These are phyloP conservation scores for Malassezia furfur DNA, from an alignment of 1,284 basidiomycete genomes.

Conservation along the genomic window DNA sequence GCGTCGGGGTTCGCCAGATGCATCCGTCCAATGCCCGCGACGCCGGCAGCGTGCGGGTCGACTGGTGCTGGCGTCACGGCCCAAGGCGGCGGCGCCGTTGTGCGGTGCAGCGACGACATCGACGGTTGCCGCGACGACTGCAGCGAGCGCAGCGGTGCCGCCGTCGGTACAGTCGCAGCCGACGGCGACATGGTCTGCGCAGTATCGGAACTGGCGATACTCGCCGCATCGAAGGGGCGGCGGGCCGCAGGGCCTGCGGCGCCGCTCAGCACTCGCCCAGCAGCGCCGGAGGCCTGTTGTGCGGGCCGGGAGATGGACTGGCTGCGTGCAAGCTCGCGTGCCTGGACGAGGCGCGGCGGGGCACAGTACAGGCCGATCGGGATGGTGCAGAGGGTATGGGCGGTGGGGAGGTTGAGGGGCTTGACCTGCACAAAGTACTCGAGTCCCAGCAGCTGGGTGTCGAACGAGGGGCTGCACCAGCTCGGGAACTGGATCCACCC, in stretches of 20 bases:
- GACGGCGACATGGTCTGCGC: neutral
- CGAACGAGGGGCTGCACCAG: conserved; percentile 30
- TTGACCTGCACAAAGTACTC: conserved; percentile 36
- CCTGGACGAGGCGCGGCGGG: conserved; percentile 12
- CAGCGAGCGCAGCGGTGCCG: neutral
- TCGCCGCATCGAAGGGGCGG: neutral
- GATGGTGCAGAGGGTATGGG: neutral
- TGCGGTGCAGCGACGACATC: neutral
- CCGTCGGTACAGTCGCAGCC: neutral
- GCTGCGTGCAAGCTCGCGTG: neutral
- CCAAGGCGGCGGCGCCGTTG: neutral
- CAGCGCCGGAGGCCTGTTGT: neutral
- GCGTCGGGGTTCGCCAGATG: neutral
- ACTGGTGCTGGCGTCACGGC: neutral
- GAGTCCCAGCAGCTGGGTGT: conserved; percentile 20
- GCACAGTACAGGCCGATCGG: conserved; percentile 14
- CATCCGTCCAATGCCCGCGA: neutral
- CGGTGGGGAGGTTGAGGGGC: conserved; percentile 3
- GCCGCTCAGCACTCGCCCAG: neutral
- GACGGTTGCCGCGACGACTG: neutral
- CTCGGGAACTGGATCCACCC: conserved; percentile 15
- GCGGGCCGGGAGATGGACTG: neutral
- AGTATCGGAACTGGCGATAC: neutral
- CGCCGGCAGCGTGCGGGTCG: neutral
- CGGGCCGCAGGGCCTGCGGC: neutral